Base-by-base conservation (phyloP, 768 basidiomycete genomes). In the Boletus reticulatus region DNA sequence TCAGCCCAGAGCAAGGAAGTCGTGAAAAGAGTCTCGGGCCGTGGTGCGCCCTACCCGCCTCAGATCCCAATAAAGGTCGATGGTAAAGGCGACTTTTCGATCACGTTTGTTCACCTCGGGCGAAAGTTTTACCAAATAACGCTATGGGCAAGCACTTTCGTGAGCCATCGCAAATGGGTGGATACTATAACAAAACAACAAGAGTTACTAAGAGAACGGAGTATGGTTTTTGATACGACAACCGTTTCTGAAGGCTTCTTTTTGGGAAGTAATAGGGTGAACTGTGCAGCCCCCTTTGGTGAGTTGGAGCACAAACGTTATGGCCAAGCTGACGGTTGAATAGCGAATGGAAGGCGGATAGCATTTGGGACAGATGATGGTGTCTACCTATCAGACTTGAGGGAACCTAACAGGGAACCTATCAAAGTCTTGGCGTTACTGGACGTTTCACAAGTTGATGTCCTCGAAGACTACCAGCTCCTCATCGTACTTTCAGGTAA, bases 331-430 rank as follows among this genome's bases (percentile, higher is more conserved):
- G 49, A 59, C 17, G 27, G 36, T 59, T 11, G 52, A 48, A 36
- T 69, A 97, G 95, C 81, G 65, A 83, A 82, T 53, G 96, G 94
- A 13, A 77, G 88, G 63, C 82, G 87, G 53, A 85, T 97, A 62
- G 94, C 92, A 10, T 98, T 95, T 72, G 97, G 96, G n/a, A 96
- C 96, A 5, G 92, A 95, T 64, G 94, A 98, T 60, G 97, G 97
- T 24, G 89, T 99, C 24, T 99, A 98, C 69, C 81, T 98, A 57
- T 93, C 93, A 27, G 92, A 98, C 69, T 75, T 97, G 29, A 80
- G 84, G 43, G 89, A 92, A 50, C 72, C 78, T 36, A 84, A 83
- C 61, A 82, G 85, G 43, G 91, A 93, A 22, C 97, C 96, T 0
- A 79, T 92, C 27, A 93, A 94, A 72, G 94, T 99, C 29, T 78